Conservation (phyloP, 192 early-diverging fungal genomes). For the Linnemannia schmuckeri region DNA sequence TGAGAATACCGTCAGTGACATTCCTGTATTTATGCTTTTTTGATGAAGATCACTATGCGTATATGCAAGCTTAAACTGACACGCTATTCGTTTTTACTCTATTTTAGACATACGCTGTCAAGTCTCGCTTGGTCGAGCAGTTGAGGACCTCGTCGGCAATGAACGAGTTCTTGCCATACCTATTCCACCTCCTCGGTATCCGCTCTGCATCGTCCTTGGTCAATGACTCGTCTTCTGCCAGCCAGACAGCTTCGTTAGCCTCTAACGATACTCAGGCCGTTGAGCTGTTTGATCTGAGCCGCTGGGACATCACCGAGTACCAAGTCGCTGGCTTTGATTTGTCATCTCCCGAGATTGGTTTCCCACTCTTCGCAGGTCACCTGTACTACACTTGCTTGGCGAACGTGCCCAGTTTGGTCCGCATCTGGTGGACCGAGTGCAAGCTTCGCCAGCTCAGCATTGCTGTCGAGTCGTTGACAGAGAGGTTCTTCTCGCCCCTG, state of each 20-base stretch:
- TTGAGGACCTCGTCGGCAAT: conserved; percentile 65
- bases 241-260: conserved; percentile 14
- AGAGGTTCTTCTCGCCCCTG: conserved; percentile 75
- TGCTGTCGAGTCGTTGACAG: conserved; percentile 82
- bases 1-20: conserved; percentile 73
- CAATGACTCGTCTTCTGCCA: conserved; percentile 35
- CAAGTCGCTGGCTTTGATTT: conserved; percentile 69
- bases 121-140: conserved; percentile 67
- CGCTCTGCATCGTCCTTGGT: conserved; percentile 50
- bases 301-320: conserved; percentile 77
- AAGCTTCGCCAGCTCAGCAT: conserved; percentile 81
- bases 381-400: conserved; percentile 75
- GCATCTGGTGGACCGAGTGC: conserved; percentile 86
- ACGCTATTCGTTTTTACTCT: not conserved
- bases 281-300: conserved; percentile 73
- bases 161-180: conserved; percentile 67
- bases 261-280: conserved; percentile 24
- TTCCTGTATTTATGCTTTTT: not conserved
- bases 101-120: conserved; percentile 75
- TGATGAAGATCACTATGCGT: not conserved
- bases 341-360: conserved; percentile 61
- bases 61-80: not conserved
- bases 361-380: conserved; percentile 79
- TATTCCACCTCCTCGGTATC: conserved; percentile 78
- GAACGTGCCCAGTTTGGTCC: conserved; percentile 76